Evolutionary conservation across 495 filamentous ascomycete genomes (phyloP), one percentile per base, ranked within the genome.

Genomic region (Neurospora sp.): DNA sequence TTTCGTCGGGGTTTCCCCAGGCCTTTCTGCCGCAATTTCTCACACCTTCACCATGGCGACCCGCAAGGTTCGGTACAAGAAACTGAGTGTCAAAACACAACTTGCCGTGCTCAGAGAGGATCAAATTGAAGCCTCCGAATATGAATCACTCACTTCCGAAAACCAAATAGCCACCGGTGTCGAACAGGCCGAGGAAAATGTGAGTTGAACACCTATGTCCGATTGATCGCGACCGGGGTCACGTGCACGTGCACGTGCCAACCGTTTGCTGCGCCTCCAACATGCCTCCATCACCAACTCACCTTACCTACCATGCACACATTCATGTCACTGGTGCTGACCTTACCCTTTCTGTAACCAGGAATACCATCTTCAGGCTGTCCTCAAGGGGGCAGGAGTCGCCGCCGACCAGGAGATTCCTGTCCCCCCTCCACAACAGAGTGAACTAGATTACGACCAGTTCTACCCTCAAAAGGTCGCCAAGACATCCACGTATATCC

Each of bases 321-420:
- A 18, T 35, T 40, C 9, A 46, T 66, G 53, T 66, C 53, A 37
- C 14, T 27, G 53, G 27, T 66, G 74, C 74, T 84, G 73, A 84
- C 79, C 71, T 69, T 84, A 73, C 82, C 79, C 69, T 68, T 39
- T 31, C 27, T 35, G 27, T 41, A 72, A 41, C 78, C 85, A 99
- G 96, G 96, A 99, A 91, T 93, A 96, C 85, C 96, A 99, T 91
- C 88, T 99, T 74, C 96, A 99, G 87, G 92, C 91, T 69, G 93
- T 93, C 66, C 93, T 99, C 72, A 91, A 90, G 77, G 91, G 89
- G 70, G 91, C 92, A 46, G 88, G 88, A 40, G 86, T 86, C 61
- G 90, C 90, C 70, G 92, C 89, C 68, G 86, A 87, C 71, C 86
- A 87, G 82, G 94, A 94, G 84, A 89, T 99, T 77, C 96, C 96